These are phyloP conservation scores for Plantago elongata DNA, from an alignment of 257 asterid genomes.

Conservation along the genomic window DNA sequence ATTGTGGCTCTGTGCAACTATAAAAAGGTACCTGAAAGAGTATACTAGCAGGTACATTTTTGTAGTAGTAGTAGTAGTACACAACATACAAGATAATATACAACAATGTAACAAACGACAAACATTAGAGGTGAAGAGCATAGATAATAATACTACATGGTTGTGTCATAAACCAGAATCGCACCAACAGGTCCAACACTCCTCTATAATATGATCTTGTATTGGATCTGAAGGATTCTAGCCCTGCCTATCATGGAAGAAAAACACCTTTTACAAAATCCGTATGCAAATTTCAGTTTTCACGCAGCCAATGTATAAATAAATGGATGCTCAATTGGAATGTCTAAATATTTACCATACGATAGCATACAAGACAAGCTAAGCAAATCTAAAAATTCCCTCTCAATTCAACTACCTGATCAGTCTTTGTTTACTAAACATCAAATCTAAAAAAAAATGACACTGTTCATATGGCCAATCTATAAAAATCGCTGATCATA, in stretches of 20 bases:
- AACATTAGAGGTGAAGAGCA: too few relatives aligned
- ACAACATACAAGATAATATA: not conserved
- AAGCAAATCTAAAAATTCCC: too few relatives aligned
- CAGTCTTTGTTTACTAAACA: too few relatives aligned
- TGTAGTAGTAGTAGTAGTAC: too few relatives aligned
- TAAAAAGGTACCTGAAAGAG: not conserved
- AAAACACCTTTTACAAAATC: not conserved
- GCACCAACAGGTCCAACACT: conserved; percentile 91
- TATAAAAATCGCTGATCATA: too few relatives aligned
- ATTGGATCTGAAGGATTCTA: conserved; percentile 76
- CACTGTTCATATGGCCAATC: too few relatives aligned
- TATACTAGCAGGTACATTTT: not conserved
- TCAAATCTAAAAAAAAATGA: too few relatives aligned
- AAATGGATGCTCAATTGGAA: too few relatives aligned
- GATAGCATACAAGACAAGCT: too few relatives aligned
- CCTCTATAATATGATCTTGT: conserved; percentile 87
- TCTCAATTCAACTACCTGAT: too few relatives aligned
- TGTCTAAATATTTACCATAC: too few relatives aligned
- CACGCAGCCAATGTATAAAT: too few relatives aligned
- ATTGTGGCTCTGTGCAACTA: not conserved
- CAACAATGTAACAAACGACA: not conserved
- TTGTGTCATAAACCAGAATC: conserved; percentile 74
- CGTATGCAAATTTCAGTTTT: not conserved
- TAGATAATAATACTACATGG: conserved; percentile 43
- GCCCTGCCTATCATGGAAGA: conserved; percentile 54